A percentile compares a stretch with the other conserved stretches of the same genome.
Evolutionary conservation across 345 rosid species (phyloP).

Genomic region (Cardamine chenopodiifolia): DNA sequence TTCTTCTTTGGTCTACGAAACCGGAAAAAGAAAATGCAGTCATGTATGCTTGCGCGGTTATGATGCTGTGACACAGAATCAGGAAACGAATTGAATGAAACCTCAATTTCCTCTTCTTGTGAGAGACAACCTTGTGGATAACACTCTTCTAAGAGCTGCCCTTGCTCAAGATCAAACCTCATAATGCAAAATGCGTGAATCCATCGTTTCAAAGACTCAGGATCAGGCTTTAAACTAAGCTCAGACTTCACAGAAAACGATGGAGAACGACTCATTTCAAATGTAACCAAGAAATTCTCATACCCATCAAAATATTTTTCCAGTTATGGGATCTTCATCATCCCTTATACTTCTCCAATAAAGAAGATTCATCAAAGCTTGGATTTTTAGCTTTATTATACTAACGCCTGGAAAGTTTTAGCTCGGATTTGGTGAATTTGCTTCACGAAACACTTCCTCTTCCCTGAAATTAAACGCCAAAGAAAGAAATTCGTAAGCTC

Average conservation of each 20-base stretch:
- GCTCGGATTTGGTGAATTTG: slow-evolving; percentile 30
- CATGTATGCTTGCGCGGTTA: slow-evolving; percentile 89
- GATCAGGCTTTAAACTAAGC: slow-evolving; percentile 61
- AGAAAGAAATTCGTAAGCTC: slow-evolving; percentile 5
- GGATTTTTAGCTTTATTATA: background rate
- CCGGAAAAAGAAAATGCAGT: slow-evolving; percentile 97
- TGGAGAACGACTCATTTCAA: slow-evolving; percentile 88
- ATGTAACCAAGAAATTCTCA: slow-evolving; percentile 27
- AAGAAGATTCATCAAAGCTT: slow-evolving; percentile 23
- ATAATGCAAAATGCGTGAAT: slow-evolving; percentile 79
- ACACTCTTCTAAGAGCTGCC: slow-evolving; percentile 93
- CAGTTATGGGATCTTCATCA: slow-evolving; percentile 21
- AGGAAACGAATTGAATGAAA: slow-evolving; percentile 92
- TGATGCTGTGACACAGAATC: slow-evolving; percentile 93
- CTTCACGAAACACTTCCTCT: slow-evolving; percentile 23
- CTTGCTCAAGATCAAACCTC: slow-evolving; percentile 95
- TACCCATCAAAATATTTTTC: slow-evolving; percentile 41
- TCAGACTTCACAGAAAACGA: slow-evolving; percentile 80
- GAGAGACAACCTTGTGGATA: slow-evolving; percentile 71
- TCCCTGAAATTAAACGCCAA: slow-evolving; percentile 9
- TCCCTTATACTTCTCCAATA: slow-evolving; percentile 21
- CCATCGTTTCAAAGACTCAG: slow-evolving; percentile 75
- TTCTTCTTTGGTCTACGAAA: slow-evolving; percentile 58
- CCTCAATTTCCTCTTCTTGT: slow-evolving; percentile 85
- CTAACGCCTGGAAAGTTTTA: background rate